Conservation (phyloP, 192 early-diverging fungal genomes). For the Coemansia sp. region DNA sequence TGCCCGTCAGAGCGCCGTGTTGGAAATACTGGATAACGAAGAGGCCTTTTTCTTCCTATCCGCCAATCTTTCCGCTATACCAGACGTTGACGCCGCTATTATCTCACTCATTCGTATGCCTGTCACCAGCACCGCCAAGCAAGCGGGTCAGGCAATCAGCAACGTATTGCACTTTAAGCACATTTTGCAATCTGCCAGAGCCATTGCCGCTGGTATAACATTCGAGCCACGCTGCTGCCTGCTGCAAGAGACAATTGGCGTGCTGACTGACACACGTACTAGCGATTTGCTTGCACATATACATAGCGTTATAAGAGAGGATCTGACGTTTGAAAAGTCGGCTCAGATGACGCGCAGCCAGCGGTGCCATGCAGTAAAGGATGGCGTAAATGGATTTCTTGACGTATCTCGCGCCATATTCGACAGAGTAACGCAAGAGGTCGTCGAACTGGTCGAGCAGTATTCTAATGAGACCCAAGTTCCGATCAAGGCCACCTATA, state of each 20-base stretch:
- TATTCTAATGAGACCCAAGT: slow-evolving; percentile 56
- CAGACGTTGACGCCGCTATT: slow-evolving; percentile 61
- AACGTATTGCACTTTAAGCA: slow-evolving; percentile 70
- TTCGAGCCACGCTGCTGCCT: slow-evolving; percentile 38
- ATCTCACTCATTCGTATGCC: slow-evolving; percentile 55
- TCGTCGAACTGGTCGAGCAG: slow-evolving; percentile 47
- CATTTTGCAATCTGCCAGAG: slow-evolving; percentile 55
- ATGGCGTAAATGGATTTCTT: slow-evolving; percentile 79
- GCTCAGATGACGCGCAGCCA: slow-evolving; percentile 79
- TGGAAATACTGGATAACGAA: slow-evolving; percentile 50
- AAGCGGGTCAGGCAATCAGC: slow-evolving; percentile 66
- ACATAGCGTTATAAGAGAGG: slow-evolving; percentile 69
- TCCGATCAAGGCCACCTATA: slow-evolving; percentile 69
- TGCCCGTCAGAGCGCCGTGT: slow-evolving; percentile 27
- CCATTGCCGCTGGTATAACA: slow-evolving; percentile 38
- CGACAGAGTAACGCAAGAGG: slow-evolving; percentile 43
- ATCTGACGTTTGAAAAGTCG: slow-evolving; percentile 67
- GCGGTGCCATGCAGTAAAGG: slow-evolving; percentile 84
- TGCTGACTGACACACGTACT: slow-evolving; percentile 46
- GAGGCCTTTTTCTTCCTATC: slow-evolving; percentile 55
- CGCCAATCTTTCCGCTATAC: slow-evolving; percentile 41
- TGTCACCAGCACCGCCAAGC: slow-evolving; percentile 53
- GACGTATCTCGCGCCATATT: slow-evolving; percentile 64
- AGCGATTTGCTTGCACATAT: slow-evolving; percentile 52
- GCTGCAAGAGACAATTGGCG: slow-evolving; percentile 48